Conservation (phyloP, 331 rosid species). For the Phaseolus coccineus region DNA sequence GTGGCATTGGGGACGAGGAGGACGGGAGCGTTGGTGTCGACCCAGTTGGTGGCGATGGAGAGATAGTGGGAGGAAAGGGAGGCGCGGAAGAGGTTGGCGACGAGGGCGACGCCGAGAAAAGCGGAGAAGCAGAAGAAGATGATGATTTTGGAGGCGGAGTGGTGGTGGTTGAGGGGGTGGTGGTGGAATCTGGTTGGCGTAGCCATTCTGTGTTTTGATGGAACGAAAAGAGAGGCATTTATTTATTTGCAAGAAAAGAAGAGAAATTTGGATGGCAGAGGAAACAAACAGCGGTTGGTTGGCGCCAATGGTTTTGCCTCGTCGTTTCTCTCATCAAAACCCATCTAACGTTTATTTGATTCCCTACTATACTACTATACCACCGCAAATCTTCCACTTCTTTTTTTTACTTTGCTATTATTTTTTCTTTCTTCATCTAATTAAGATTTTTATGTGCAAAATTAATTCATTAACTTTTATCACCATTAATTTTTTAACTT, state of each 20-base stretch:
- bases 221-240: not conserved
- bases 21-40: conserved; percentile 39
- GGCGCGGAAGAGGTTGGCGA: conserved; percentile 63
- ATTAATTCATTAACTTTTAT: too few relatives aligned
- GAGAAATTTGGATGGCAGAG: not conserved
- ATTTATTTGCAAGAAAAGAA: not conserved
- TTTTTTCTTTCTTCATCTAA: too few relatives aligned
- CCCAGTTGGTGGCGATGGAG: conserved; percentile 60
- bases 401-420: not conserved
- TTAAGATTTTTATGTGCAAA: too few relatives aligned
- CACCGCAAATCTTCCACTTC: not conserved
- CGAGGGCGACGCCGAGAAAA: conserved; percentile 56
- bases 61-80: conserved; percentile 53
- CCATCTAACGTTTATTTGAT: not conserved
- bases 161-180: conserved; percentile 34
- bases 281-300: conserved; percentile 34
- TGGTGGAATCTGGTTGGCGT: not conserved
- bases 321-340: not conserved
- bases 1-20: conserved; percentile 41
- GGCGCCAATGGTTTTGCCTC: conserved; percentile 74
- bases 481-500: too few relatives aligned
- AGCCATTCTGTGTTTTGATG: not conserved
- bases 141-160: conserved; percentile 43
- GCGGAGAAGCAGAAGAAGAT: conserved; percentile 48
- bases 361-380: not conserved